phyloP scores from a whole-genome alignment of 2,329 filamentous ascomycete genomes.

The Celoporthe dispersa region DNA sequence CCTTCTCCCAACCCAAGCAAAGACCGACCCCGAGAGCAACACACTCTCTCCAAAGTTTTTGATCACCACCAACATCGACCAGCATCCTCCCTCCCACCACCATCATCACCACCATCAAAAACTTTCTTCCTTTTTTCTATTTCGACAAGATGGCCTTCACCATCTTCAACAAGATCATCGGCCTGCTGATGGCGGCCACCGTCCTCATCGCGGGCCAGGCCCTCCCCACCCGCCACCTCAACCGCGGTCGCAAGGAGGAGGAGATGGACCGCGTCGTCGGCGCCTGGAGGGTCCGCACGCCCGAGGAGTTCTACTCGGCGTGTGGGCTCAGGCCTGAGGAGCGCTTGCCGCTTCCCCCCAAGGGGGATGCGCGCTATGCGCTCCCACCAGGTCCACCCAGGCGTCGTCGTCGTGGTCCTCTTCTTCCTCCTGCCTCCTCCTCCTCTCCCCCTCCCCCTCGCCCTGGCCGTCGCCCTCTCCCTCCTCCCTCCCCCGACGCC shows the following conservation, averaged over 20 bases:
- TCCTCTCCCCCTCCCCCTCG: background rate
- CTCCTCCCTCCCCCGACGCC: background rate
- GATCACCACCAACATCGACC: background rate
- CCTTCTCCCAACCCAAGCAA: background rate
- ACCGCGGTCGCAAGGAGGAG: conserved; percentile 1
- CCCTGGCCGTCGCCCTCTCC: background rate
- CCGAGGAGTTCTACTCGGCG: background rate
- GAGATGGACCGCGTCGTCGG: background rate
- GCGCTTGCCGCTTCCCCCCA: background rate
- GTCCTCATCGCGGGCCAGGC: background rate
- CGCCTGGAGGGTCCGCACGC: background rate
- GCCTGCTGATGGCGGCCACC: conserved; percentile 1
- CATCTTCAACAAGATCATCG: background rate
- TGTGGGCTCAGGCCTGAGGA: background rate
- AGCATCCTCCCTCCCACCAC: background rate
- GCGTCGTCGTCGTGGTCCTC: background rate
- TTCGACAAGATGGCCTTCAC: background rate
- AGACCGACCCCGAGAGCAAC: background rate
- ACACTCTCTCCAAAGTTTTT: background rate
- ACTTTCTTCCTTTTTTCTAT: background rate
- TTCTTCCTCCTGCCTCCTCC: background rate
- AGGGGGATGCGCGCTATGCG: background rate
- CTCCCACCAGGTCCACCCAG: background rate
- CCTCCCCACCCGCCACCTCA: conserved; percentile 4
- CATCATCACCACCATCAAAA: background rate